Evolutionary conservation across 2,329 filamentous ascomycete species (phyloP), one percentile per base, ranked within the genome.

Genomic region (Fusarium praegraminearum): DNA sequence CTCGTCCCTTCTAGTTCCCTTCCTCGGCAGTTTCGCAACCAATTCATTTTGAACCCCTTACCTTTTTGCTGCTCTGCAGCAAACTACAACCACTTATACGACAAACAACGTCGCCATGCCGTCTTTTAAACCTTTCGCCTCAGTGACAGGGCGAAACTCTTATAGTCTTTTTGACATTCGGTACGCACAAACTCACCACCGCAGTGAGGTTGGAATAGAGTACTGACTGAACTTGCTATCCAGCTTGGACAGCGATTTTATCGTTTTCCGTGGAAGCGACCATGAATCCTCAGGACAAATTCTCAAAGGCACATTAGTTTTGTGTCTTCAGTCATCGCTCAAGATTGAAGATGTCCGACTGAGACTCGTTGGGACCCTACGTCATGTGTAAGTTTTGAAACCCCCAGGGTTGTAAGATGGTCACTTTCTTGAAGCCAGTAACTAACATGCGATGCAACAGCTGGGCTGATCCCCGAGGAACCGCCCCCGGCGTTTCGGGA

Each of bases 191-290:
- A 28, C 26, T 63, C 24, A 55, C 13, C 43, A 30, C 38, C 55
- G 24, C 36, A 41, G 32, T 32, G 53, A 20, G 18, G 12, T 12
- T 12, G 10, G 30, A 12, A 33, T 20, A 20, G 13, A 15, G 18
- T 54, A 30, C 65, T 72, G 46, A 73, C 38, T 50, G 26, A 35
- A 20, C 44, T 49, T 43, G 30, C 4, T 22, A 18, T 40, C 20
- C 74, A 94, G 92, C 54, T 86, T 94, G 64, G 91, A 94, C 54
- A 90, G 91, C 75, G 90, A 93, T 74, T 92, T 94, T 60, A 88
- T 95, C 62, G 90, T 95, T 32, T 91, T 96, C 68, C 90, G 92
- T 55, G 93, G 93, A 64, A 86, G 83, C 71, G 90, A 93, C 59
- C 85, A 91, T 77, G 93, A 95, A 76, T 91, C 92, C 47, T 87